Percentiles rank a stretch among this genome's conserved stretches.
These are phyloP conservation scores for Spathaspora arborariae DNA, from an alignment of 805 yeast genomes.

Conservation along the genomic window DNA sequence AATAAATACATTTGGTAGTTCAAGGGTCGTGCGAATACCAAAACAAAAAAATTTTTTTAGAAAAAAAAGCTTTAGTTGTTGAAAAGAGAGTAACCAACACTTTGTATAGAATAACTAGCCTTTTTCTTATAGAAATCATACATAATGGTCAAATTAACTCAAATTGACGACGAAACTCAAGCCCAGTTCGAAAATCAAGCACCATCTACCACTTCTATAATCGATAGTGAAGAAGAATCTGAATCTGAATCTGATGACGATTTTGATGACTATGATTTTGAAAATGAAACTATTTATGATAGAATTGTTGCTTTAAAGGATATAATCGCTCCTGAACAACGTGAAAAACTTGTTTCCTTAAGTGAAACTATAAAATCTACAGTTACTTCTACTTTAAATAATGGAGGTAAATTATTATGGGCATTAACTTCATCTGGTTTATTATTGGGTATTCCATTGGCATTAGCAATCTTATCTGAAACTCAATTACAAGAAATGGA, in stretches of 20 bases:
- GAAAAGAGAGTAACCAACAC: not conserved
- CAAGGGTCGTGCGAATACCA: not conserved
- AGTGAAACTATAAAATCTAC: conserved; percentile 19
- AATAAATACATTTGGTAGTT: no score
- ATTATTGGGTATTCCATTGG: conserved; percentile 87
- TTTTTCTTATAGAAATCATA: conserved; percentile 2
- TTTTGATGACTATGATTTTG: conserved; percentile 65
- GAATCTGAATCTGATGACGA: conserved; percentile 47
- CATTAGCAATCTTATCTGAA: conserved; percentile 85
- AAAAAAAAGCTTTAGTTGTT: not conserved
- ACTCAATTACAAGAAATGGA: conserved; percentile 93
- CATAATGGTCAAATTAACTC: conserved; percentile 71
- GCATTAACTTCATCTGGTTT: conserved; percentile 76
- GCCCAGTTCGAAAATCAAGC: conserved; percentile 33
- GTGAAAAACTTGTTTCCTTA: conserved; percentile 45
- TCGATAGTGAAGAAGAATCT: conserved; percentile 26
- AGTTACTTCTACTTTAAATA: conserved; percentile 45
- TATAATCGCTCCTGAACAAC: conserved; percentile 83
- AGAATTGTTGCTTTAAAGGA: conserved; percentile 91
- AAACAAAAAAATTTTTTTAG: not conserved
- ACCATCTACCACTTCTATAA: conserved; percentile 10
- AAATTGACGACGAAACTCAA: conserved; percentile 57
- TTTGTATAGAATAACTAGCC: not conserved
- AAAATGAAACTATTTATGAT: conserved; percentile 79
- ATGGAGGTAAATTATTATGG: conserved; percentile 82